Percentiles rank a stretch among this genome's conserved stretches.
phyloP scores from a whole-genome alignment of 345 rosid species.

The Eucalyptus sideroxylon region DNA sequence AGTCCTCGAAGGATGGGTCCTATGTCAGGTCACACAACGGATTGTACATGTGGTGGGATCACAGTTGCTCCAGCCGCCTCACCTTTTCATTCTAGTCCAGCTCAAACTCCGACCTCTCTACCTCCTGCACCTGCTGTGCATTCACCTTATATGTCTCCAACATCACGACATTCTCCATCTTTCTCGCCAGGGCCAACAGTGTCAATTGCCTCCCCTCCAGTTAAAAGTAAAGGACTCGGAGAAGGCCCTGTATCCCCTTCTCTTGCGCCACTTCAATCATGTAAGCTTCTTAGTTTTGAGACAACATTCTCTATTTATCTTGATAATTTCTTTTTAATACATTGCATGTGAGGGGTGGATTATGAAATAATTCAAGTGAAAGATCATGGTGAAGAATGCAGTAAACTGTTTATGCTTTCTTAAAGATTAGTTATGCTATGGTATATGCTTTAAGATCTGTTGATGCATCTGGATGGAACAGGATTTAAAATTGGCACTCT shows the following conservation, averaged over 20 bases:
- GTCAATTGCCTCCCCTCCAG: not conserved
- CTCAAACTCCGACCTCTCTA: not conserved
- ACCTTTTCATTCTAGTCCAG: conserved; percentile 7
- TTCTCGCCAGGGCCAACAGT: not conserved
- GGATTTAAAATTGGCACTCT: not conserved
- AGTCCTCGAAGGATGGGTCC: not conserved
- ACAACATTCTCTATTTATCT: not conserved
- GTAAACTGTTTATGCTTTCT: not conserved
- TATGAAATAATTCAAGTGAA: not conserved
- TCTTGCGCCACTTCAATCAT: not conserved
- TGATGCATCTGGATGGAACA: not conserved
- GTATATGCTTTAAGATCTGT: not conserved
- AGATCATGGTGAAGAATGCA: not conserved
- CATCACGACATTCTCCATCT: not conserved
- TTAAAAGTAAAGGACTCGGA: not conserved
- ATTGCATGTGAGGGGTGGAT: not conserved
- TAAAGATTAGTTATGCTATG: not conserved
- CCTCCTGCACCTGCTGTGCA: conserved; percentile 3
- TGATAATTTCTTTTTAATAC: not conserved
- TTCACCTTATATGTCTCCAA: conserved; percentile 5
- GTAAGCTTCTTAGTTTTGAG: not conserved
- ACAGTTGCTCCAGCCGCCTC: conserved; percentile 14
- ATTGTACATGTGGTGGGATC: not conserved
- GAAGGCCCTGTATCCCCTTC: not conserved
- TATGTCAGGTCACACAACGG: not conserved